Conservation (phyloP, 2,329 filamentous ascomycete species). For the Sclerotinia borealis region DNA sequence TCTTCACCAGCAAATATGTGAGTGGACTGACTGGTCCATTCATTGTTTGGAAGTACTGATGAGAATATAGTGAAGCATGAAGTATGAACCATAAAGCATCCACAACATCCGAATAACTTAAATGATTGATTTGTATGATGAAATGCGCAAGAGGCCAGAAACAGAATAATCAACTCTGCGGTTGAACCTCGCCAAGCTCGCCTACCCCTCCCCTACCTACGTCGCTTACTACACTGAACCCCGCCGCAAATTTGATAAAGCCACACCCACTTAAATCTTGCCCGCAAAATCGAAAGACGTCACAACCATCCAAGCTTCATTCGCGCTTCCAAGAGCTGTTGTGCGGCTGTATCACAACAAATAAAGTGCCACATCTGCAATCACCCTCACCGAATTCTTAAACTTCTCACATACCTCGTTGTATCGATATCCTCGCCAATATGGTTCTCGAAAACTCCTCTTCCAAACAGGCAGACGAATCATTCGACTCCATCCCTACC, state of each 20-base stretch:
- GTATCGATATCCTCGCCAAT: not conserved
- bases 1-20: not conserved
- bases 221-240: not conserved
- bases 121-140: no score
- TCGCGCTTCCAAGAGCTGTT: not conserved
- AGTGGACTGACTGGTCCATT: no score
- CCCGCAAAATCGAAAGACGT: constrained; percentile 4
- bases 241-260: not conserved
- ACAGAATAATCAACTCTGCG: not conserved
- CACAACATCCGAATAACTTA: not conserved
- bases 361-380: not conserved
- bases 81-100: no score
- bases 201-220: no score
- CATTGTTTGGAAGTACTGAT: no score
- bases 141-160: not conserved
- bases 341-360: not conserved
- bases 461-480: constrained; percentile 13
- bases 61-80: no score
- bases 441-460: constrained; percentile 29
- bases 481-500: constrained; percentile 22
- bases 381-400: constrained; percentile 13
- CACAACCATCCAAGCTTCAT: not conserved
- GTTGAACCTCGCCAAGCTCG: not conserved
- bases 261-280: not conserved
- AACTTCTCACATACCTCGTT: not conserved